Percentiles rank a stretch among this genome's conserved stretches.
Evolutionary conservation across 2,329 filamentous ascomycete genomes (phyloP).

Genomic region (Xylariaceae sp.): DNA sequence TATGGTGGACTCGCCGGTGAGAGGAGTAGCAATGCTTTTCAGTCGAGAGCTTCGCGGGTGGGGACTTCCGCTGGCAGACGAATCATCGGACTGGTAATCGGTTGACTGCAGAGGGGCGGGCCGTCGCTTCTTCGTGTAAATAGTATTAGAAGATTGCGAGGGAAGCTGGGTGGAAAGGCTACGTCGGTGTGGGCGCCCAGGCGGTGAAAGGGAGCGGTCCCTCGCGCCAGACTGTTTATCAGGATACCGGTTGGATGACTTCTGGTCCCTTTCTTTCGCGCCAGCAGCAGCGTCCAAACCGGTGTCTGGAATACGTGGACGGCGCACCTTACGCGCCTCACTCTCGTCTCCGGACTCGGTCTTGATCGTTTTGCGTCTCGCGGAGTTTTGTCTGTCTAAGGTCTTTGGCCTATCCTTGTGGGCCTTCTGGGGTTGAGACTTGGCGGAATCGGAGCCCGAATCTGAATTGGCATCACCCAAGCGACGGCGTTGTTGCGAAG

Average conservation of each 20-base stretch:
- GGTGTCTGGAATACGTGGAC: conserved; percentile 42
- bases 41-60: conserved; percentile 51
- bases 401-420: conserved; percentile 41
- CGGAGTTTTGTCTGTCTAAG: conserved; percentile 37
- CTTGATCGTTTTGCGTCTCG: conserved; percentile 48
- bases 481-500: conserved; percentile 31
- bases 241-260: conserved; percentile 24
- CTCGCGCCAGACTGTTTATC: conserved; percentile 22
- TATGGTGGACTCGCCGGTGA: conserved; percentile 50
- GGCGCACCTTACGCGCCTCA: conserved; percentile 45
- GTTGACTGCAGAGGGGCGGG: conserved; percentile 54
- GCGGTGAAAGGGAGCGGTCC: conserved; percentile 53
- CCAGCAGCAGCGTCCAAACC: conserved; percentile 28
- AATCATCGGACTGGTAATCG: conserved; percentile 62
- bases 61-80: conserved; percentile 53
- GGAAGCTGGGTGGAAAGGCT: conserved; percentile 58
- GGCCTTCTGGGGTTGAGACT: conserved; percentile 36
- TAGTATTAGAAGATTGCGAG: conserved; percentile 45
- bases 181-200: conserved; percentile 49
- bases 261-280: conserved; percentile 25
- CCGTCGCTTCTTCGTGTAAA: conserved; percentile 53
- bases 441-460: conserved; percentile 49
- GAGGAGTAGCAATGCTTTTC: conserved; percentile 47
- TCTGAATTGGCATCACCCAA: conserved; percentile 34
- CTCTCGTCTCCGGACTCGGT: conserved; percentile 51